phyloP scores from a whole-genome alignment of 1,284 basidiomycete species.

The Microbotryum scabiosae region DNA sequence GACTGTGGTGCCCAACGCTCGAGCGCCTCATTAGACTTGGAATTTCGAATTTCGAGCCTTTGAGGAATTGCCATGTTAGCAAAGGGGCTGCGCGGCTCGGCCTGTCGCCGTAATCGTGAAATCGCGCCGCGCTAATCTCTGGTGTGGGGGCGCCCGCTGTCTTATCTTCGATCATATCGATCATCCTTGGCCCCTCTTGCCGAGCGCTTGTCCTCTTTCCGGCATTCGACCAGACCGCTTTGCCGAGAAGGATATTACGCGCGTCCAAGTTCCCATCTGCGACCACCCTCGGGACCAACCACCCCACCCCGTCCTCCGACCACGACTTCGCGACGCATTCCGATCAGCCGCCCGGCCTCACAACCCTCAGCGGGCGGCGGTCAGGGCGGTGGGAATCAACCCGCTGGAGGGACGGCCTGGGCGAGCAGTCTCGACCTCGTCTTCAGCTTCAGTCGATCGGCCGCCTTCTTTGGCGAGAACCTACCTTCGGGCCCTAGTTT shows the following conservation, averaged over 20 bases:
- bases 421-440: constrained; percentile 27
- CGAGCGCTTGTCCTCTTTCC: background rate
- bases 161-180: no score
- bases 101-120: no score
- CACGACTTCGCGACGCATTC: background rate
- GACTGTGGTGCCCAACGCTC: no score
- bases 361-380: background rate
- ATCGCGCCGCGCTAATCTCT: no score
- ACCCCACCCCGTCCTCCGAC: background rate
- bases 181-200: no score
- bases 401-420: background rate
- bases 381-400: background rate
- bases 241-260: background rate
- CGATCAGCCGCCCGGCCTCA: background rate
- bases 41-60: no score
- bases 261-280: background rate
- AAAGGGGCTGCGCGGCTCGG: no score
- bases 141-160: no score
- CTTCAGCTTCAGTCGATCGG: constrained; percentile 32
- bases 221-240: background rate
- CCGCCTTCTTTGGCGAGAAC: constrained; percentile 29
- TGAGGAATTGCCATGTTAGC: no score
- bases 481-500: constrained; percentile 28
- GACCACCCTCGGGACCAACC: background rate
- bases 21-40: no score